A percentile compares a stretch with the other conserved stretches of the same genome.
These are phyloP conservation scores for Penicillium occitanis DNA, from an alignment of 2,329 filamentous ascomycete genomes.

Conservation along the genomic window DNA sequence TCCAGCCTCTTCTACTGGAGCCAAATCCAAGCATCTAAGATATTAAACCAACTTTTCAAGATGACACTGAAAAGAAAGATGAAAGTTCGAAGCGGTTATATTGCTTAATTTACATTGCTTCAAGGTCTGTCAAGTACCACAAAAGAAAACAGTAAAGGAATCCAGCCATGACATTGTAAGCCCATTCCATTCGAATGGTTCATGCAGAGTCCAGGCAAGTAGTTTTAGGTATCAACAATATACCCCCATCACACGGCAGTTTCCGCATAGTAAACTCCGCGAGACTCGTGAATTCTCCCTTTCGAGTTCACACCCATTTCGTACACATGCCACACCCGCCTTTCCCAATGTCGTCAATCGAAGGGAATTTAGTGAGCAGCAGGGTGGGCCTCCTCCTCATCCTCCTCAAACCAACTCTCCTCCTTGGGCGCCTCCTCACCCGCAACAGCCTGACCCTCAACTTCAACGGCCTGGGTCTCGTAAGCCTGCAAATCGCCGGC, in stretches of 20 bases:
- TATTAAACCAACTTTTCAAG: not conserved
- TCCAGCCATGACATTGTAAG: not conserved
- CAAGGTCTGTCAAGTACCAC: constrained; percentile 16
- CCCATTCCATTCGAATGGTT: not conserved
- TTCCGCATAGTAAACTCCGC: not conserved
- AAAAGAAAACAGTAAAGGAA: constrained; percentile 16
- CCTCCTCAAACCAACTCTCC: constrained; percentile 83
- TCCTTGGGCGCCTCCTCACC: constrained; percentile 62
- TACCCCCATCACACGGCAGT: not conserved
- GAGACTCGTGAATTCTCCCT: not conserved
- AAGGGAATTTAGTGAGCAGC: constrained; percentile 41
- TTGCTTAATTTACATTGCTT: constrained; percentile 21
- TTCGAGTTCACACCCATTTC: not conserved
- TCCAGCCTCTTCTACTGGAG: not conserved
- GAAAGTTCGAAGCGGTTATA: constrained; percentile 12
- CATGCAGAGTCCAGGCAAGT: constrained; percentile 6
- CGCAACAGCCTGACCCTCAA: constrained; percentile 76
- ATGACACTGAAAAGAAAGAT: not conserved
- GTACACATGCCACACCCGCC: not conserved
- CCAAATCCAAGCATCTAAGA: not conserved
- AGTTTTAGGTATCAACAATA: constrained; percentile 1
- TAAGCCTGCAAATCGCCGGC: constrained; percentile 90
- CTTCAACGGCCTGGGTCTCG: constrained; percentile 89
- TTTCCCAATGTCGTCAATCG: not conserved
- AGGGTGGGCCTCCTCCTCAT: constrained; percentile 50